phyloP scores from a whole-genome alignment of 2,329 filamentous ascomycete genomes.

The Dothistroma pini region DNA sequence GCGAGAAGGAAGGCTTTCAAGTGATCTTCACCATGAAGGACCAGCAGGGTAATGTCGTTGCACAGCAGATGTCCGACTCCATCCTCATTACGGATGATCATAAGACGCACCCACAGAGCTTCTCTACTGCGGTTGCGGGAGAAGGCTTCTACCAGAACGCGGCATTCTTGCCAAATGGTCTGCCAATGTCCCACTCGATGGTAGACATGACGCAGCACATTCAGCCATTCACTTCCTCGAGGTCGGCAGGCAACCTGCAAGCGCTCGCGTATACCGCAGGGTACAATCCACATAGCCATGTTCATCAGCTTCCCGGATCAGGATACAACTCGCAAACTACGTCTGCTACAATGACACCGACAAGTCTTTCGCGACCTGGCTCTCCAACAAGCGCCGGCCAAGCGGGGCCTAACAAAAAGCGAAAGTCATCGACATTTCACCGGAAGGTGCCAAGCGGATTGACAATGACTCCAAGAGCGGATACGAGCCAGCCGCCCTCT shows the following conservation, averaged over 20 bases:
- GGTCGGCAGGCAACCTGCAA: constrained; percentile 62
- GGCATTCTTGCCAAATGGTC: constrained; percentile 28
- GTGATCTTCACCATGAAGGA: constrained; percentile 96
- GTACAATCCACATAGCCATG: constrained; percentile 35
- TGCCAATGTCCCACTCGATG: constrained; percentile 39
- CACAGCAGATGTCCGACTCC: constrained; percentile 78
- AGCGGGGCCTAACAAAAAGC: constrained; percentile 70
- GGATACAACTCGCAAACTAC: constrained; percentile 35
- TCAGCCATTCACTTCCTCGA: constrained; percentile 53
- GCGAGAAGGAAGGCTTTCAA: constrained; percentile 85
- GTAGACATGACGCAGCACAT: constrained; percentile 37
- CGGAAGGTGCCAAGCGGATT: constrained; percentile 68
- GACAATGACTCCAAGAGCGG: constrained; percentile 73
- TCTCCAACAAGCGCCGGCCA: constrained; percentile 60
- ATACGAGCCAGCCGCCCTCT: constrained; percentile 47
- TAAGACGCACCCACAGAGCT: constrained; percentile 64
- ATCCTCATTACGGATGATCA: constrained; percentile 99
- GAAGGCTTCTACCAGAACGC: constrained; percentile 28
- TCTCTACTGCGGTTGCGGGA: constrained; percentile 28
- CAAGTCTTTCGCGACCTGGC: constrained; percentile 66
- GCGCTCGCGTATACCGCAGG: constrained; percentile 43
- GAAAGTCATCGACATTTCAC: constrained; percentile 56
- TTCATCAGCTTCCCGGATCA: constrained; percentile 33
- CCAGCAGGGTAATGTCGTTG: constrained; percentile 67
- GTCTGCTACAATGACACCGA: constrained; percentile 53